Base-by-base conservation (phyloP, 495 filamentous ascomycete species). In the Glarea lozoyensis region DNA sequence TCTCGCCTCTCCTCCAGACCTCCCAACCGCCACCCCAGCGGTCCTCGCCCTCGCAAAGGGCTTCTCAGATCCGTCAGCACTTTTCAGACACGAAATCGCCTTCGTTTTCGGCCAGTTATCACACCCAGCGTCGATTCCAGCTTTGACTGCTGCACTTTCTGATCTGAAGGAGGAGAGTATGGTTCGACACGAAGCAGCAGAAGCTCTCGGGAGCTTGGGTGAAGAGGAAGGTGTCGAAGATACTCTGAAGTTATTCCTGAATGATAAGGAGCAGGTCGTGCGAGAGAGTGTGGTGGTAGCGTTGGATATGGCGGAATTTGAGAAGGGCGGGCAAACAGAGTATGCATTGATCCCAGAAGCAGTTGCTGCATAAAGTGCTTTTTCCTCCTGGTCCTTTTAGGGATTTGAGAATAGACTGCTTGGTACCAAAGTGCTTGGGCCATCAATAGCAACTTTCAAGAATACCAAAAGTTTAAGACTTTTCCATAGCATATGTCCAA, bases 61-160 rank as follows among this genome's bases (percentile, higher is more conserved):
- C 2, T 81, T 99, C 54, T 68, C 69, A 6, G 92, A 99, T 59
- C 70, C 78, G 9, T 94, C 87, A 31, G 87, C 88, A 15, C 77
- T 99, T n/a, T 96, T 99, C 70, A 76, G 92, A 45, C 92, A 99
- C 63, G 92, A 99, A 58, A 85, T 97, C 53, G 92, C 93, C 10
- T 99, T 99, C 57, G 90, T 99, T 10, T 99, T 96, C 52, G 92
- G 92, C 17, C 93, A 99, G 56, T 72, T 99, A 19, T 85, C 83
- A 39, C 90, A 97, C 59, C 92, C 93, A 1, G 88, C 89, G n/a
- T 92, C 85, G 0, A 93, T 99, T 54, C 88, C 92, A 7, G 86
- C 84, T 43, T 76, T 99, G 13, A 80, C 84, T 19, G 76, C 75
- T 30, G 78, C 82, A 0, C 69, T 97, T 36, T 82, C 86, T 53